Evolutionary conservation across 1,139 yeast genomes (phyloP).

Genomic region (Hemisphaericaspora lyxosophila): DNA sequence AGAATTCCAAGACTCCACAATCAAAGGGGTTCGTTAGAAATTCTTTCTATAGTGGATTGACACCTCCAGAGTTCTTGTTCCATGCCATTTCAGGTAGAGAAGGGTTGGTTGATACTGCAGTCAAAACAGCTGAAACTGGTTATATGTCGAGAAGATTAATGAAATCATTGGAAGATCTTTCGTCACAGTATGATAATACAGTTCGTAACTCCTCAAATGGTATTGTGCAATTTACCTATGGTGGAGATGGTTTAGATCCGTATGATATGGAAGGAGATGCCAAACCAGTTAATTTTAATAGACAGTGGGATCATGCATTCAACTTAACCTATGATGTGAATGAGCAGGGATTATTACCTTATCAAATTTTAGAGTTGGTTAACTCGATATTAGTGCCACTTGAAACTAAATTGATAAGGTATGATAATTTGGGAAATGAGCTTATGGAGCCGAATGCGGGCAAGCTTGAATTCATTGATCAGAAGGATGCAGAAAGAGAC

Average conservation of each 20-base stretch:
- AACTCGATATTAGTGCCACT: constrained; percentile 60
- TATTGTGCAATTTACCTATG: constrained; percentile 95
- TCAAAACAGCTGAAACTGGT: constrained; percentile 98
- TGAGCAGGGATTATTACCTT: constrained; percentile 68
- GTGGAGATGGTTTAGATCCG: constrained; percentile 99
- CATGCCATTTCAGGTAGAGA: constrained; percentile 99
- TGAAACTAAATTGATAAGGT: constrained; percentile 58
- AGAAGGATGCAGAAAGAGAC: constrained; percentile 79
- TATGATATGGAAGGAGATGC: constrained; percentile 99
- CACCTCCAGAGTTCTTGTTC: constrained; percentile 96
- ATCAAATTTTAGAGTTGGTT: constrained; percentile 57
- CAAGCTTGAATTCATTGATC: constrained; percentile 68
- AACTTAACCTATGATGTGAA: constrained; percentile 63
- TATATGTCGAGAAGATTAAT: constrained; percentile 98
- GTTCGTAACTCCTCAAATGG: constrained; percentile 95
- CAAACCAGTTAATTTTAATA: constrained; percentile 84
- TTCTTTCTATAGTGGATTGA: constrained; percentile 88
- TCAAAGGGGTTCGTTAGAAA: constrained; percentile 97
- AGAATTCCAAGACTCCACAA: constrained; percentile 95
- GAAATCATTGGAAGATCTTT: constrained; percentile 96
- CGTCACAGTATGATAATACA: constrained; percentile 90
- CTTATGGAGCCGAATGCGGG: constrained; percentile 40
- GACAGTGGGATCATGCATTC: constrained; percentile 93
- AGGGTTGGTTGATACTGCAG: constrained; percentile 99
- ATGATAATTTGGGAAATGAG: constrained; percentile 70